Base-by-base conservation (phyloP, 1,139 yeast genomes). In the Nakaseomyces nivariensis region DNA sequence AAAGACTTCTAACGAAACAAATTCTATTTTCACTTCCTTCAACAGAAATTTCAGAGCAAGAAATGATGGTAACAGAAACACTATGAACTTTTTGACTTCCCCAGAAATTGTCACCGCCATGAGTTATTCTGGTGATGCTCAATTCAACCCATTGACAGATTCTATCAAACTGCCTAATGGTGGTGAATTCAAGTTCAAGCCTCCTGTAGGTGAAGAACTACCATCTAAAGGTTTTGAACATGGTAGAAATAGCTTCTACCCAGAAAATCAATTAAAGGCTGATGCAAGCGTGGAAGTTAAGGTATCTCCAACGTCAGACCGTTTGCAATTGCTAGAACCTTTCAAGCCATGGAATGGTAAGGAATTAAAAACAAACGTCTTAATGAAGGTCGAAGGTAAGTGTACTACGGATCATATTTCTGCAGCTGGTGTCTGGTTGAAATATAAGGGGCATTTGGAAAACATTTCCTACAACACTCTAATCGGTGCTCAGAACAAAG, bases 391-490 rank as follows among this genome's bases (percentile, higher is more conserved):
- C 48, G 90, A 88, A 72, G 98, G 98, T 56, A 92, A 92, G 72
- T 90, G 97, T 75, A 92, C 98, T 45, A 92, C 98, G 41, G 98
- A 92, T 70, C 98, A 92, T 66, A 92, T 92, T 60, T 89, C 97
- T 29, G 97, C 97, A 42, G 98, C 98, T 37, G 98, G 98, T 65
- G 94, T 84, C n/a, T 92, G 98, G 98, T 79, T 92, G 71, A 92
- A 92, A 73, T 92, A 92, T 73, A 92, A 92, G 74, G 98, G 98
- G 22, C 98, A 92, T 67, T 76, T 92, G 62, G 97, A 90, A 67
- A 92, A 92, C 71, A 92, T 92, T 58, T 86, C 97, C 11, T 79
- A 92, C 73, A 92, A 92, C 73, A 90, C 97, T 6, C 76, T 92
- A 61, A 92, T 92, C 63, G 98, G 98, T 56, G 98, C 98, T 13